These are phyloP conservation scores for Rachicladosporium sp. DNA, from an alignment of 2,329 filamentous ascomycete genomes.

Conservation along the genomic window DNA sequence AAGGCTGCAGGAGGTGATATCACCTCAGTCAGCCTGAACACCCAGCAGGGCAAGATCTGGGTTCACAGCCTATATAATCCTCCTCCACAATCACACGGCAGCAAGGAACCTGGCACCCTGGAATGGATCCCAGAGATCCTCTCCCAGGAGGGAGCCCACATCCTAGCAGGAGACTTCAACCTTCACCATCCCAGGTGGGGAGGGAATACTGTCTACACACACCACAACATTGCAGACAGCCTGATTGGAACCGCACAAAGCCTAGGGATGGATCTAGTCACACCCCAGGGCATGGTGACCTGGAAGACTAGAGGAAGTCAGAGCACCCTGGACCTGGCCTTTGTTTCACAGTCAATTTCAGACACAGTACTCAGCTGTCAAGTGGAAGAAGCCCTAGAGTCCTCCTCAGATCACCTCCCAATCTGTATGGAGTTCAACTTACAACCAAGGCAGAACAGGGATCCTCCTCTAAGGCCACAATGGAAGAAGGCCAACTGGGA, in stretches of 20 bases:
- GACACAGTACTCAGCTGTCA: background rate
- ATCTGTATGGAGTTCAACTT: conserved; percentile 5
- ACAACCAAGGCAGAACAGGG: no score
- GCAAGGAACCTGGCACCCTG: background rate
- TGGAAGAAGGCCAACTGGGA: no score
- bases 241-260: background rate
- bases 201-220: background rate
- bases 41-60: background rate
- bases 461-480: no score
- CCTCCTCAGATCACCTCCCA: conserved; percentile 1
- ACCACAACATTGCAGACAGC: background rate
- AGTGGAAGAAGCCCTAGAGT: conserved; percentile 1
- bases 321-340: background rate
- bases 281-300: background rate
- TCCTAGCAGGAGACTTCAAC: conserved; percentile 1
- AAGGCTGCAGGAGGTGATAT: background rate
- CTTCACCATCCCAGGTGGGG: conserved; percentile 1
- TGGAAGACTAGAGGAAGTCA: background rate
- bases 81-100: no score
- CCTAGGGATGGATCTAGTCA: background rate
- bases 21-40: no score
- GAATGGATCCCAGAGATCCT: no score
- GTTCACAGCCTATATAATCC: conserved; percentile 1
- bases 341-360: background rate
- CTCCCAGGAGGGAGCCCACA: background rate